Evolutionary conservation across 148 eudicot species (phyloP).

Genomic region (Talinum fruticosum): DNA sequence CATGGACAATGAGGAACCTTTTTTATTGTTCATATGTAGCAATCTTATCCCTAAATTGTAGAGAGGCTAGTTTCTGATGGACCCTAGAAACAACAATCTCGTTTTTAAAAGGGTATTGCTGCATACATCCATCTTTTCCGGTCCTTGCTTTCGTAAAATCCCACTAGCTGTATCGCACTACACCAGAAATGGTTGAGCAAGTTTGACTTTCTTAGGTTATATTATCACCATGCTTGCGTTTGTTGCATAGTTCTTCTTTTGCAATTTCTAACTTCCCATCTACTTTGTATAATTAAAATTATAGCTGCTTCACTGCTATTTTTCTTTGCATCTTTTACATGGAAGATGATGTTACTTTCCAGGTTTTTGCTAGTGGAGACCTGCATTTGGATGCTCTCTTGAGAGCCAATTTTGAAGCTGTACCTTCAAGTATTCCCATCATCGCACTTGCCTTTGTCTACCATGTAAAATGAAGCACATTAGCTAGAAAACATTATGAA

Average conservation of each 20-base stretch:
- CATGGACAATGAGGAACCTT: not conserved
- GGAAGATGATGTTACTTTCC: conserved; percentile 14
- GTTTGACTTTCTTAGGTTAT: not conserved
- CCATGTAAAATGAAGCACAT: conserved; percentile 45
- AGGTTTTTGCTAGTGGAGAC: conserved; percentile 82
- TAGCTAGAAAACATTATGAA: not conserved
- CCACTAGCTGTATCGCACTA: no score
- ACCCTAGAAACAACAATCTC: not conserved
- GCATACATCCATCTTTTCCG: not conserved
- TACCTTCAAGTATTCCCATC: conserved; percentile 82
- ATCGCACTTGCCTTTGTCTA: conserved; percentile 90
- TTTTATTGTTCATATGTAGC: not conserved
- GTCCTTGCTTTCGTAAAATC: not conserved
- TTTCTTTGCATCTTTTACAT: not conserved
- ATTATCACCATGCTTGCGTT: not conserved
- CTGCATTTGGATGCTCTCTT: conserved; percentile 88
- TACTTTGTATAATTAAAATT: not conserved
- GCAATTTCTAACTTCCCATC: not conserved
- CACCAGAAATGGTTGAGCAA: no score
- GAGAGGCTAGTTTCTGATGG: not conserved
- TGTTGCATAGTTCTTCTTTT: no score
- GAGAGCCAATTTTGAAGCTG: conserved; percentile 75
- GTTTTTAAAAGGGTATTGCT: no score
- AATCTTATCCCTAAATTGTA: not conserved
- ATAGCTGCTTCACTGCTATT: not conserved